Evolutionary conservation across 306 rosid species (phyloP).

Genomic region (Chamaecrista fasciculata): DNA sequence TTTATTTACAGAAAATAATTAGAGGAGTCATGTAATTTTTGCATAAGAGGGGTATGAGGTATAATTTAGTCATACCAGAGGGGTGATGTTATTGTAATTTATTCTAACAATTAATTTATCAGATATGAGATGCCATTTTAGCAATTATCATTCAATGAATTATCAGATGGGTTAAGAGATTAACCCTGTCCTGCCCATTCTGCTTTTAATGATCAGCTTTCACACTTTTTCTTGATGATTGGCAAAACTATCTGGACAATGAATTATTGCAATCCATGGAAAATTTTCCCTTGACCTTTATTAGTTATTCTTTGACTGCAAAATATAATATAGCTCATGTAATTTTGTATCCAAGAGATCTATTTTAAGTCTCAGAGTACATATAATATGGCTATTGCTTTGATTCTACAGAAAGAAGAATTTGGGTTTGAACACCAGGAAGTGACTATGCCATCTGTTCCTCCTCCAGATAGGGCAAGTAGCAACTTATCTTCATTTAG

Average conservation of each 20-base stretch:
- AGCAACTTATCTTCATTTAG: conserved; percentile 16
- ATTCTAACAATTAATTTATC: neutral
- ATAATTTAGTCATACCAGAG: too few relatives aligned
- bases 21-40: too few relatives aligned
- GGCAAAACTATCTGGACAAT: neutral
- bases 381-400: conserved; percentile 25
- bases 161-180: neutral
- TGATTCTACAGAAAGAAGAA: conserved; percentile 73
- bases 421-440: conserved; percentile 74
- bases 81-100: too few relatives aligned
- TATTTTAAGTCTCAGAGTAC: neutral
- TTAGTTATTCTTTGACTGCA: neutral
- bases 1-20: too few relatives aligned
- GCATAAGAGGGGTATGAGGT: too few relatives aligned
- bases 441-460: conserved; percentile 72
- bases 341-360: conserved; percentile 1
- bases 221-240: neutral
- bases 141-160: neutral
- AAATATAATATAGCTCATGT: conserved; percentile 22
- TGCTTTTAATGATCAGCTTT: neutral
- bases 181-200: neutral
- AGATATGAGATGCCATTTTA: conserved; percentile 10
- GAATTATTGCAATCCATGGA: conserved; percentile 9
- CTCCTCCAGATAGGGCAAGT: conserved; percentile 71
- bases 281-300: neutral